Base-by-base conservation (phyloP, 768 basidiomycete species). In the Amanita phalloides region DNA sequence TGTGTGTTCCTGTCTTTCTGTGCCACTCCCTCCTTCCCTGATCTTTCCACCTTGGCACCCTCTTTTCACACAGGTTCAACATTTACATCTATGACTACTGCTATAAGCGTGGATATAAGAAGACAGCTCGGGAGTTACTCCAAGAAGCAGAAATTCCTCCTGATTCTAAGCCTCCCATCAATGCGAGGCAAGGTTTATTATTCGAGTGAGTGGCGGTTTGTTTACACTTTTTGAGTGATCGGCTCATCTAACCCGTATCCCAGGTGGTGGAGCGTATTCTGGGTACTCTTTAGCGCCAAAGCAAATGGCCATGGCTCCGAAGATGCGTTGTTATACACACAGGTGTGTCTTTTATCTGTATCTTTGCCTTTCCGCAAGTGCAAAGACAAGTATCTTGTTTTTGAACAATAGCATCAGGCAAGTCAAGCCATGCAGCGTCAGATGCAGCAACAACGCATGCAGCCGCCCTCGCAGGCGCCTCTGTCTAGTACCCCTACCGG, bases 251-350 rank as follows among this genome's bases (percentile, higher is more conserved):
- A 54, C 38, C 49, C 21, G 25, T 38, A 35, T 51, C 51, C 28
- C 57, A 89, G 87, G 63, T 90, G 88, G 88, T 90, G 88, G 88
- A 85, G 81, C 57, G 88, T 90, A 21, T 90, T 90, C 60, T 90
- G 88, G 88, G 82, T 88, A 0, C 69, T 90, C 13, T 90, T 90
- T 62, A 81, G 81, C 10, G 86, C 87, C 43, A 90, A 90, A 66
- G 86, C 82, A 56, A 83, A 75, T 45, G 78, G 77, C 28, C 63
- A 61, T 7, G 82, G 79, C 17, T 62, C 79, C n/a, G 85, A 87
- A 1, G 86, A 89, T 56, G 86, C 84, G 21, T 57, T 87, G 62
- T 53, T 82, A 33, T 89, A 88, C 62, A 81, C 77, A 0, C 80
- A 84, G 69, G 86, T 86, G 57, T 49, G 79, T 68, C 23, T 14